Percentiles rank a stretch among this genome's conserved stretches.
Conservation (phyloP, 192 early-diverging fungal species). For the Entomortierella parvispora region DNA sequence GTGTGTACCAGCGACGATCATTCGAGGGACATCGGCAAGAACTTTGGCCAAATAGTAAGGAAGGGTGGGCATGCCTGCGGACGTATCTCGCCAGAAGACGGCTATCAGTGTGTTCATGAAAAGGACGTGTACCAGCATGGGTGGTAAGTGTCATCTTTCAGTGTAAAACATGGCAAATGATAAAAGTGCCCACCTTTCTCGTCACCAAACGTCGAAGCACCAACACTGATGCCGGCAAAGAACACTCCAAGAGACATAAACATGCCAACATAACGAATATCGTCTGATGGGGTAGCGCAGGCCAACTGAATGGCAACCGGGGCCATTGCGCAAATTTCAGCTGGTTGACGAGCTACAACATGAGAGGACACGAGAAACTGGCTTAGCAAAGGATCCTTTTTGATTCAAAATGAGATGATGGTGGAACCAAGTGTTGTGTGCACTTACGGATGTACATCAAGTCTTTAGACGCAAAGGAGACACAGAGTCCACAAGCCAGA, state of each 20-base stretch:
- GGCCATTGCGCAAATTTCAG: conserved; percentile 55
- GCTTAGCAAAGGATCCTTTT: not conserved
- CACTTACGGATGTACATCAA: conserved; percentile 60
- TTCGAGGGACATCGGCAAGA: conserved; percentile 67
- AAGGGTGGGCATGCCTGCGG: conserved; percentile 65
- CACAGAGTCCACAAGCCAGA: conserved; percentile 61
- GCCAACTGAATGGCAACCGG: conserved; percentile 43
- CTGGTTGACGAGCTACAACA: conserved; percentile 30
- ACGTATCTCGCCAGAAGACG: conserved; percentile 71
- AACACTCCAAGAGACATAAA: conserved; percentile 65
- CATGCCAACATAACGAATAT: conserved; percentile 55
- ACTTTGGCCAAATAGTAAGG: conserved; percentile 71
- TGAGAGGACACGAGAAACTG: not conserved
- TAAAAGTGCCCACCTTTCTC: conserved; percentile 44
- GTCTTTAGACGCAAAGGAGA: conserved; percentile 58
- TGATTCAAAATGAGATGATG: not conserved
- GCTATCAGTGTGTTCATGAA: conserved; percentile 39
- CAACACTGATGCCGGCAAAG: conserved; percentile 68
- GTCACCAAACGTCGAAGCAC: conserved; percentile 68
- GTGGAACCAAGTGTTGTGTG: conserved; percentile 6
- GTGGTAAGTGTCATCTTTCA: not conserved
- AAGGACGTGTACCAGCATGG: too few relatives aligned
- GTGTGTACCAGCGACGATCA: conserved; percentile 59
- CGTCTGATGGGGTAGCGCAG: conserved; percentile 30
- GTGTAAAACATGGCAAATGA: not conserved